These are phyloP conservation scores for Silene noctiflora DNA, from an alignment of 179 eudicot species.

Conservation along the genomic window DNA sequence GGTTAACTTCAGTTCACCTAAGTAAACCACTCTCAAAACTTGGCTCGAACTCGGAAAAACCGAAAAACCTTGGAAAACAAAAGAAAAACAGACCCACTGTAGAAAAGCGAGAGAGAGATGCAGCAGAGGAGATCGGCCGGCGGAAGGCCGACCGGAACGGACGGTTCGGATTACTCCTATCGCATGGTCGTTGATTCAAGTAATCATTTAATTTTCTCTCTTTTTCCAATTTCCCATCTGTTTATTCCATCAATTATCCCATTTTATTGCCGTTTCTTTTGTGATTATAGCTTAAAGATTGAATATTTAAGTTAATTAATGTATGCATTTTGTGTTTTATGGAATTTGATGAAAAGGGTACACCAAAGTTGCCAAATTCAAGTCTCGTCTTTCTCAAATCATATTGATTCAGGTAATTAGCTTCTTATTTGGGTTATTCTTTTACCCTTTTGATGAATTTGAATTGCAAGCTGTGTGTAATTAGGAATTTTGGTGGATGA, in stretches of 20 bases:
- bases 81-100: background rate
- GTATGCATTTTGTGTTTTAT: conserved; percentile 1
- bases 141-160: conserved; percentile 81
- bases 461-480: background rate
- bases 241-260: background rate
- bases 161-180: conserved; percentile 83
- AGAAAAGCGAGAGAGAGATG: conserved; percentile 35
- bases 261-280: background rate
- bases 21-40: background rate
- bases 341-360: conserved; percentile 47
- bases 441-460: background rate
- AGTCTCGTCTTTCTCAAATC: conserved; percentile 56
- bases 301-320: conserved; percentile 9
- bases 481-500: background rate
- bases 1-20: background rate
- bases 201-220: conserved; percentile 23
- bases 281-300: background rate
- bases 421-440: background rate
- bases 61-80: background rate
- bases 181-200: conserved; percentile 95
- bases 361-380: conserved; percentile 69
- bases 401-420: conserved; percentile 59
- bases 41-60: background rate
- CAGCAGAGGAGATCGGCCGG: conserved; percentile 46
- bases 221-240: background rate